Conservation (phyloP, 2,329 filamentous ascomycete genomes). For the Dothiorella sarmentorum region DNA sequence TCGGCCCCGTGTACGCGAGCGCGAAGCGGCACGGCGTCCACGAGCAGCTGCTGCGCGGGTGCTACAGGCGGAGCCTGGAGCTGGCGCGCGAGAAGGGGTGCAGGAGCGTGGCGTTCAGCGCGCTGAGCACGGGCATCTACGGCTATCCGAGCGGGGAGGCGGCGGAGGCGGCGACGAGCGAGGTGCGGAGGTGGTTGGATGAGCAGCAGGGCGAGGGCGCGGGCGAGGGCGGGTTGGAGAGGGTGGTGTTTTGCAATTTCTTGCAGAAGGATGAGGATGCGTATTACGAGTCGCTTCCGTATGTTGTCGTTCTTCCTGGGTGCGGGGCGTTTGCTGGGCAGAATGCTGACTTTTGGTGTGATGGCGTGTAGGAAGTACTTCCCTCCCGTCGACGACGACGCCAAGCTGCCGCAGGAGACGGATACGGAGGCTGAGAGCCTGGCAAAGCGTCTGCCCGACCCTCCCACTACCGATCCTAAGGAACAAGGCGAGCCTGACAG, state of each 20-base stretch:
- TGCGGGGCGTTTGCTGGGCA: constrained; percentile 13
- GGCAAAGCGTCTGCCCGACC: constrained; percentile 46
- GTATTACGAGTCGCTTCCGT: constrained; percentile 73
- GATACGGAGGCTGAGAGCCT: constrained; percentile 31
- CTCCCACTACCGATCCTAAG: constrained; percentile 47
- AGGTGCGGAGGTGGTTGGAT: constrained; percentile 55
- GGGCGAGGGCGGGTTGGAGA: constrained; percentile 53
- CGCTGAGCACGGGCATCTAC: constrained; percentile 85
- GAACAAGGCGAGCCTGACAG: constrained; percentile 41
- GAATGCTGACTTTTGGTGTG: neutral
- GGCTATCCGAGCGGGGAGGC: constrained; percentile 76
- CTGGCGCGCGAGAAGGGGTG: constrained; percentile 66
- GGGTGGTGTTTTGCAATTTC: constrained; percentile 84
- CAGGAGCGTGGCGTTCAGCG: constrained; percentile 75
- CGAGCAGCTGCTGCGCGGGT: constrained; percentile 49
- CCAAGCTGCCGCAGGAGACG: constrained; percentile 27
- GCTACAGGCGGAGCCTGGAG: constrained; percentile 70
- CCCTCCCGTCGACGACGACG: constrained; percentile 25
- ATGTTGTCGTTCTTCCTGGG: constrained; percentile 40
- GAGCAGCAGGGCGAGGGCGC: constrained; percentile 29
- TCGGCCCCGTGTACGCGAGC: constrained; percentile 74
- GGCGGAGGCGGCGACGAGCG: constrained; percentile 65
- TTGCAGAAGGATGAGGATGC: constrained; percentile 70
- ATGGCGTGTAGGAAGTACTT: constrained; percentile 35
- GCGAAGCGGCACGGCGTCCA: constrained; percentile 38